Evolutionary conservation across 495 filamentous ascomycete genomes (phyloP).

Genomic region (Daldinia childiae): DNA sequence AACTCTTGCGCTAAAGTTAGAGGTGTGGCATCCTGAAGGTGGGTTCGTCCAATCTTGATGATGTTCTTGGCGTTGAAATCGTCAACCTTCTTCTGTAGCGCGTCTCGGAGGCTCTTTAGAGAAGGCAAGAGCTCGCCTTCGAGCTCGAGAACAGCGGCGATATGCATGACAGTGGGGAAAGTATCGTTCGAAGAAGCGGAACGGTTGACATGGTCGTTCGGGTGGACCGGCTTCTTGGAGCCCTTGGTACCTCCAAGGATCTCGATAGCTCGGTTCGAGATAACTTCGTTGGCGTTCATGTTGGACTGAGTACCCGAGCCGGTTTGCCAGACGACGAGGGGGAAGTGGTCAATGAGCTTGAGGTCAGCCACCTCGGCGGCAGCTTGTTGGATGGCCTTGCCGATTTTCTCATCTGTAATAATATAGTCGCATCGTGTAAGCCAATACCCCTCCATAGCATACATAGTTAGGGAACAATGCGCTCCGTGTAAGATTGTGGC

Average conservation of each 20-base stretch:
- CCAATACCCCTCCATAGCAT: constrained; percentile 24
- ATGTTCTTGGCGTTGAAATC: constrained; percentile 82
- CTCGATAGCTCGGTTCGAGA: constrained; percentile 99
- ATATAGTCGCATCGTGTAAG: constrained; percentile 33
- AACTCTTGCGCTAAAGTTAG: constrained; percentile 97
- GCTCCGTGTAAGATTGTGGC: constrained; percentile 39
- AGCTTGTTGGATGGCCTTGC: constrained; percentile 92
- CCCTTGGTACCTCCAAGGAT: constrained; percentile 94
- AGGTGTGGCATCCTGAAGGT: constrained; percentile 97
- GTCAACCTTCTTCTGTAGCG: constrained; percentile 88
- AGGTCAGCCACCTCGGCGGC: constrained; percentile 91
- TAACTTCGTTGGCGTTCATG: constrained; percentile 99
- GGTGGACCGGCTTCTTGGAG: constrained; percentile 96
- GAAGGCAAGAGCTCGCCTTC: constrained; percentile 85
- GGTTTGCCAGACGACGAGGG: constrained; percentile 98
- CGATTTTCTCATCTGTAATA: constrained; percentile 81
- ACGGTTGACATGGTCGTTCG: constrained; percentile 99
- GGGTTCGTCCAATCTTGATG: constrained; percentile 99
- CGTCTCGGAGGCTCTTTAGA: constrained; percentile 79
- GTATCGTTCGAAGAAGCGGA: constrained; percentile 98
- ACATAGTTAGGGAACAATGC: constrained; percentile 27
- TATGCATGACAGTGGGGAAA: constrained; percentile 99
- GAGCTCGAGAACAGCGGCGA: constrained; percentile 93
- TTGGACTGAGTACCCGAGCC: constrained; percentile 99
- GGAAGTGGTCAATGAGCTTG: constrained; percentile 97